A percentile compares a stretch with the other conserved stretches of the same genome.
Evolutionary conservation across 805 yeast species (phyloP).

Genomic region (Saccharomycopsis selenospora): DNA sequence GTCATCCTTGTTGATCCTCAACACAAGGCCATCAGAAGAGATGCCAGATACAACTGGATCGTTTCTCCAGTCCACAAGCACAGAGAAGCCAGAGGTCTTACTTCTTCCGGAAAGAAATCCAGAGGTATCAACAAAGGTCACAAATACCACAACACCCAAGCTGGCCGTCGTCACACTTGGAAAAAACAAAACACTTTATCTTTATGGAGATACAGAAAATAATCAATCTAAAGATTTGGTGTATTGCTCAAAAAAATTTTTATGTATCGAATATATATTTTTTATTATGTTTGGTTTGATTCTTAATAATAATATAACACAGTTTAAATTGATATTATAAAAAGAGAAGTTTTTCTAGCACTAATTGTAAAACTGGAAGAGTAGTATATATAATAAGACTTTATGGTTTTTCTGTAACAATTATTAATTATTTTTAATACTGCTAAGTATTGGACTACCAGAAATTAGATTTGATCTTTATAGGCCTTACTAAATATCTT

Average conservation of each 20-base stretch:
- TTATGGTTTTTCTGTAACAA: too few relatives aligned
- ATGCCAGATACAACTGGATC: conserved; percentile 99
- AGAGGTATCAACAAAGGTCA: conserved; percentile 99
- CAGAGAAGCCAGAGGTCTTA: conserved; percentile 99
- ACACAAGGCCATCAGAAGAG: conserved; percentile 98
- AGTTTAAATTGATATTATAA: too few relatives aligned
- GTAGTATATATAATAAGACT: too few relatives aligned
- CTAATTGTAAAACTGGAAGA: too few relatives aligned
- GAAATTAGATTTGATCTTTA: too few relatives aligned
- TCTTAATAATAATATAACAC: too few relatives aligned
- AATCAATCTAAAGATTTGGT: conserved; percentile 23
- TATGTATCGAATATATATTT: not conserved
- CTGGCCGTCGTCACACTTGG: conserved; percentile 99
- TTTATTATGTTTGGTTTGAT: too few relatives aligned
- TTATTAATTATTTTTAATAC: too few relatives aligned
- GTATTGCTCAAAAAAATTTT: not conserved
- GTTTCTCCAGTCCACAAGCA: conserved; percentile 99
- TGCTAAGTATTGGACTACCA: too few relatives aligned
- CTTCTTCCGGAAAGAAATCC: conserved; percentile 96
- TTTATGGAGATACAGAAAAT: conserved; percentile 98
- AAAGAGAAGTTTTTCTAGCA: too few relatives aligned
- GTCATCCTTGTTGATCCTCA: conserved; percentile 95
- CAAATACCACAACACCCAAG: conserved; percentile 94
- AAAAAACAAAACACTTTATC: conserved; percentile 98
- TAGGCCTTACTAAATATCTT: too few relatives aligned